These are phyloP conservation scores for Suhomyces emberorum DNA, from an alignment of 805 yeast genomes.

Conservation along the genomic window DNA sequence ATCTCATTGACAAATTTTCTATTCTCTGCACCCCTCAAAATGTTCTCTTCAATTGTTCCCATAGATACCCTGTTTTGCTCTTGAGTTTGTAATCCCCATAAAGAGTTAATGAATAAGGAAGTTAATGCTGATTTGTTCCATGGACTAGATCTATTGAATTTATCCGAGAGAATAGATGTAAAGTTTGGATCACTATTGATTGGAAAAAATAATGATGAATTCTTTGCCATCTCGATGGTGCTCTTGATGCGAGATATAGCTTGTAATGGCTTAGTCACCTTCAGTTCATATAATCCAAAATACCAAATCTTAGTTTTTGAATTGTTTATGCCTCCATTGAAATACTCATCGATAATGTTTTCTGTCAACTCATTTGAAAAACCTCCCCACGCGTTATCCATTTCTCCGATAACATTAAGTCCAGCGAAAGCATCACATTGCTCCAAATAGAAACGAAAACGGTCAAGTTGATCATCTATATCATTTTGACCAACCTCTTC, in stretches of 20 bases:
- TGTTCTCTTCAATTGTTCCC: conserved; percentile 41
- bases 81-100: conserved; percentile 46
- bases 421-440: conserved; percentile 75
- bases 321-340: conserved; percentile 34
- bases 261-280: conserved; percentile 10
- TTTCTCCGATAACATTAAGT: conserved; percentile 62
- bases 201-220: conserved; percentile 58
- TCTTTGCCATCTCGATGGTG: conserved; percentile 42
- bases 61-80: conserved; percentile 32
- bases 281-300: conserved; percentile 23
- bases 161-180: conserved; percentile 1
- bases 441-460: conserved; percentile 64
- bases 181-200: conserved; percentile 23
- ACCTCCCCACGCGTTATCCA: conserved; percentile 86
- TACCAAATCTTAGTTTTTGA: conserved; percentile 37
- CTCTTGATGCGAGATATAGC: conserved; percentile 43
- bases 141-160: conserved; percentile 17
- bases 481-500: conserved; percentile 51
- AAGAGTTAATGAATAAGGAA: conserved; percentile 33
- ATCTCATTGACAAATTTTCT: conserved; percentile 49
- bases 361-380: conserved; percentile 50
- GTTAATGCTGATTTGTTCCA: conserved; percentile 42
- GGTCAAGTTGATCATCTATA: conserved; percentile 39
- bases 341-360: conserved; percentile 67
- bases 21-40: conserved; percentile 38